Percentiles rank a stretch among this genome's conserved stretches.
Conservation (phyloP, 106 monocot genomes). For the Dendrobium catenatum region DNA sequence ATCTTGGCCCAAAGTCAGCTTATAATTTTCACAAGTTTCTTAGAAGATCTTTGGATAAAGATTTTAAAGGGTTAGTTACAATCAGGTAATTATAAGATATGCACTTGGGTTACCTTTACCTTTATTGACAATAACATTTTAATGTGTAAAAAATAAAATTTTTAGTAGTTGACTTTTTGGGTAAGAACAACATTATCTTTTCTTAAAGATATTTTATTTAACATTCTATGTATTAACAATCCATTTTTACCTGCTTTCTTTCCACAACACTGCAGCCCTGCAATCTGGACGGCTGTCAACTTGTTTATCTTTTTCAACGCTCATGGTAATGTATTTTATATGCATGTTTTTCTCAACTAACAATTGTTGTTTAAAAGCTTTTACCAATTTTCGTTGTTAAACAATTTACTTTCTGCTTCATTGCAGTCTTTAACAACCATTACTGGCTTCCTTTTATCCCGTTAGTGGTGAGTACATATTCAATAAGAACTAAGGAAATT, state of each 20-base stretch:
- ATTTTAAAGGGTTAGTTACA: slow-evolving; percentile 27
- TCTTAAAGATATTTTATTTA: too few species aligned
- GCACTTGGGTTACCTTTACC: neutral
- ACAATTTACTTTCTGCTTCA: neutral
- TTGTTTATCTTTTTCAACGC: slow-evolving; percentile 41
- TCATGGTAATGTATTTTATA: slow-evolving; percentile 21
- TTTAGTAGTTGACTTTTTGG: too few species aligned
- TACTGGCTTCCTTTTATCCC: slow-evolving; percentile 48
- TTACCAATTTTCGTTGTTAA: neutral
- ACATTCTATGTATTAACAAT: neutral
- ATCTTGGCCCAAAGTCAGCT: slow-evolving; percentile 12
- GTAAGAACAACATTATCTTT: too few species aligned
- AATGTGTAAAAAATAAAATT: too few species aligned
- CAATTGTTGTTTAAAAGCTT: neutral
- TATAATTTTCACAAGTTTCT: slow-evolving; percentile 44
- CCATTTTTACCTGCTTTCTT: neutral
- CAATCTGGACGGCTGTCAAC: slow-evolving; percentile 33
- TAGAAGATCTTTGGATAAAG: slow-evolving; percentile 39
- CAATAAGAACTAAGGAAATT: neutral
- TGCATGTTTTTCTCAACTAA: neutral
- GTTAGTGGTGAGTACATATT: slow-evolving; percentile 23
- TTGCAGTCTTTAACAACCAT: slow-evolving; percentile 34
- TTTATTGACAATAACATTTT: too few species aligned
- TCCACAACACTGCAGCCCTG: slow-evolving; percentile 15
- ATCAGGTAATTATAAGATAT: slow-evolving; percentile 19